Evolutionary conservation across 768 basidiomycete genomes (phyloP).

Genomic region (Baorangia bicolor): DNA sequence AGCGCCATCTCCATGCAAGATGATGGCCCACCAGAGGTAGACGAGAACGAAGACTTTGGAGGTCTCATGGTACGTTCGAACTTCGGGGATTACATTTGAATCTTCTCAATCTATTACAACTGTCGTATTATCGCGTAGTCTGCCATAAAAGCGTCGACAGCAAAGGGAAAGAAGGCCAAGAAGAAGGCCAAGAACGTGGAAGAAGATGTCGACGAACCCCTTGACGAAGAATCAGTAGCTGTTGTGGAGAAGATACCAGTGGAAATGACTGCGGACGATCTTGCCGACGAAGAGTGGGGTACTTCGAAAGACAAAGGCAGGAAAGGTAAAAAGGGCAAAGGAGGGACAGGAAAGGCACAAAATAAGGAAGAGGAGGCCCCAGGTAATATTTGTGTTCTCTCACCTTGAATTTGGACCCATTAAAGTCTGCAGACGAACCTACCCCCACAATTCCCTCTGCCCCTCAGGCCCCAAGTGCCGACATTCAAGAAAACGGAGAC

Average conservation of each 20-base stretch:
- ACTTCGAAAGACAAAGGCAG: conserved; percentile 32
- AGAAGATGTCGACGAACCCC: conserved; percentile 32
- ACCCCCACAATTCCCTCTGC: conserved; percentile 28
- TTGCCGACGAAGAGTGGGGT: conserved; percentile 74
- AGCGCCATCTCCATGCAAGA: conserved; percentile 45
- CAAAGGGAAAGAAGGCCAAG: conserved; percentile 56
- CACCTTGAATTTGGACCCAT: background rate
- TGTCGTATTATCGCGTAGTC: conserved; percentile 42
- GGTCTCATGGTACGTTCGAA: conserved; percentile 73
- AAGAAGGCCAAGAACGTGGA: conserved; percentile 43
- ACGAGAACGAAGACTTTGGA: conserved; percentile 67
- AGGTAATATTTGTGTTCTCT: conserved; percentile 8
- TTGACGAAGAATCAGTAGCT: conserved; percentile 25
- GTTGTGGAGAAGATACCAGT: conserved; percentile 40
- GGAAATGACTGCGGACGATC: conserved; percentile 65
- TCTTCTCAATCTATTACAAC: background rate
- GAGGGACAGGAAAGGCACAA: conserved; percentile 21
- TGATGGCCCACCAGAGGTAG: conserved; percentile 41
- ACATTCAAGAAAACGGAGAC: conserved; percentile 35
- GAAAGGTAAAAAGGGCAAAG: conserved; percentile 24
- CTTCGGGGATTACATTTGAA: conserved; percentile 3
- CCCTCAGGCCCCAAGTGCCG: conserved; percentile 28
- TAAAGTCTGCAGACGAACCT: conserved; percentile 15
- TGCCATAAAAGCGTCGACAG: conserved; percentile 53
- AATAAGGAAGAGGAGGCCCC: conserved; percentile 10